A percentile compares a stretch with the other conserved stretches of the same genome.
Evolutionary conservation across 352 stramenopile genomes (phyloP).

Genomic region (Pythium diclinum): DNA sequence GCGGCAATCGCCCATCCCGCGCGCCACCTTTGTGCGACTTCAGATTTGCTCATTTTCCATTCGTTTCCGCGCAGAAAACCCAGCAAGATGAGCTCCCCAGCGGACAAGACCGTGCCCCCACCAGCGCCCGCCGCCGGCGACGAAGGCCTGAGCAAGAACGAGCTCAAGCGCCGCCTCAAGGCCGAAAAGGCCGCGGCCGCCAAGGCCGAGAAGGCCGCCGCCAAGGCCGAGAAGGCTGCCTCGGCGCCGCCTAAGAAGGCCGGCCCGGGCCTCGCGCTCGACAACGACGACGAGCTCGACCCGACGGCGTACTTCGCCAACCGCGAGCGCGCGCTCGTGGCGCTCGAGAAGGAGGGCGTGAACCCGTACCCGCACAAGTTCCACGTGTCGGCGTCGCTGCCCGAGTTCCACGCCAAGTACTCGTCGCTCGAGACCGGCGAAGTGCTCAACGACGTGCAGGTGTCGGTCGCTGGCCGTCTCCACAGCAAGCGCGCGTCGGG

Average conservation of each 20-base stretch:
- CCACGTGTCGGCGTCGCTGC: constrained; percentile 89
- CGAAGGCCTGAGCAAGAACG: constrained; percentile 94
- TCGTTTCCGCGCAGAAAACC: background rate
- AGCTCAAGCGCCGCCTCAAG: constrained; percentile 97
- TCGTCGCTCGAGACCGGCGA: constrained; percentile 70
- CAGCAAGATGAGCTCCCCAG: constrained; percentile 16
- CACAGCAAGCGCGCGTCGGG: constrained; percentile 94
- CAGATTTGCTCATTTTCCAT: background rate
- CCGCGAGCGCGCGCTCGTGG: constrained; percentile 85
- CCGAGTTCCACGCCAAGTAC: constrained; percentile 94
- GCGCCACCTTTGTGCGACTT: background rate
- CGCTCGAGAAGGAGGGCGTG: constrained; percentile 89
- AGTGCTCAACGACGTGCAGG: constrained; percentile 69
- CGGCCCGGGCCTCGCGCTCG: constrained; percentile 26
- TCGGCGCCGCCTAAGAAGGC: constrained; percentile 70
- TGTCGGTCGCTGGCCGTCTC: constrained; percentile 94
- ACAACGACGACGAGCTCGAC: constrained; percentile 95
- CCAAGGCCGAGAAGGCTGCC: constrained; percentile 61
- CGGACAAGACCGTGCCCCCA: constrained; percentile 10
- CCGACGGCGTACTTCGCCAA: constrained; percentile 98
- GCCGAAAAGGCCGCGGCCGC: constrained; percentile 91
- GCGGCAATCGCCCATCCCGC: background rate
- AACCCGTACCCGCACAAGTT: constrained; percentile 99
- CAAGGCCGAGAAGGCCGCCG: constrained; percentile 93
- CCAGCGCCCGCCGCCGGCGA: constrained; percentile 21